These are phyloP conservation scores for Tricladium varicosporioides DNA, from an alignment of 2,329 filamentous ascomycete species.

Conservation along the genomic window DNA sequence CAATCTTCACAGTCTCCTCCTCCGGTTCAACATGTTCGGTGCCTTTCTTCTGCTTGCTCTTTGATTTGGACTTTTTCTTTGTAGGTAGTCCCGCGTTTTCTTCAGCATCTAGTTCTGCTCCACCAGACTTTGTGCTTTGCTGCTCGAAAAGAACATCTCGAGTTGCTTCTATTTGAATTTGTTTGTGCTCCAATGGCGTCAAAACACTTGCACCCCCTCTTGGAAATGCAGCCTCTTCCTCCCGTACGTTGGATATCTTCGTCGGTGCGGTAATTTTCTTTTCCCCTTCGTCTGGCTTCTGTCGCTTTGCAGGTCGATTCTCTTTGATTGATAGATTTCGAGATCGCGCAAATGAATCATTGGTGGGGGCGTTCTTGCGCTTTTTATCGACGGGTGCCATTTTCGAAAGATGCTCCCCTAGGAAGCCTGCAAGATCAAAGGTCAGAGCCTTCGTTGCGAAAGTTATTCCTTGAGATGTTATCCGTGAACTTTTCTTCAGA, in stretches of 20 bases:
- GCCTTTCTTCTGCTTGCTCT: conserved; percentile 50
- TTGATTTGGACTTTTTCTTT: conserved; percentile 53
- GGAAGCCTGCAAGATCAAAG: too few relatives aligned
- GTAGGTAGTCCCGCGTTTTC: conserved; percentile 23
- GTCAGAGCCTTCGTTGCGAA: too few relatives aligned
- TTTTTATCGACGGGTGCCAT: conserved; percentile 37
- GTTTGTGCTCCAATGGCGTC: conserved; percentile 92
- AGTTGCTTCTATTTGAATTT: conserved; percentile 91
- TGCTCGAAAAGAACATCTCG: conserved; percentile 91
- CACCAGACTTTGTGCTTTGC: conserved; percentile 52
- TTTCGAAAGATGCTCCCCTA: not conserved
- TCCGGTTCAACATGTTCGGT: conserved; percentile 47
- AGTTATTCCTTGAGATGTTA: too few relatives aligned
- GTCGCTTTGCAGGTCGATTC: conserved; percentile 30
- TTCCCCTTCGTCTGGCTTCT: conserved; percentile 26
- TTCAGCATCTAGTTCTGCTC: conserved; percentile 36
- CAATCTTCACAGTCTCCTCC: conserved; percentile 65
- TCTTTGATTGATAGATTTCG: conserved; percentile 26
- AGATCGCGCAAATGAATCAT: conserved; percentile 33
- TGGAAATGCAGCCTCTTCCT: conserved; percentile 89
- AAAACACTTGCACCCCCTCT: conserved; percentile 87
- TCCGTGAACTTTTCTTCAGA: too few relatives aligned
- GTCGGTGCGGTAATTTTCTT: conserved; percentile 22
- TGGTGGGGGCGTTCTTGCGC: conserved; percentile 32
- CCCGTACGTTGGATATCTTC: conserved; percentile 49